A percentile compares a stretch with the other conserved stretches of the same genome.
These are phyloP conservation scores for Cladophialophora psammophila DNA, from an alignment of 2,329 filamentous ascomycete species.

Conservation along the genomic window DNA sequence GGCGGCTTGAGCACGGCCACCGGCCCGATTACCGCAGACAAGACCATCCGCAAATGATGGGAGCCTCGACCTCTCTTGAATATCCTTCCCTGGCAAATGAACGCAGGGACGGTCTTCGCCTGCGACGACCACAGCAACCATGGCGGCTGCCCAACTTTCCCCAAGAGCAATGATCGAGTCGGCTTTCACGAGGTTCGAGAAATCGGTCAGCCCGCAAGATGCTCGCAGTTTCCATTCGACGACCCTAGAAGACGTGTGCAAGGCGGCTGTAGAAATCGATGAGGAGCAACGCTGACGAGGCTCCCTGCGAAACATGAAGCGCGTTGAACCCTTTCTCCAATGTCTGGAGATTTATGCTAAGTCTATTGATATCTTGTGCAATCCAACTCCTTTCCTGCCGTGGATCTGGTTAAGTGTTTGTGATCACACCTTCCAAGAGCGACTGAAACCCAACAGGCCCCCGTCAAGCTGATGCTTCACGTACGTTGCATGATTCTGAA, in stretches of 20 bases:
- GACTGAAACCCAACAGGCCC: slow-evolving; percentile 42
- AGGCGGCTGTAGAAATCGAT: slow-evolving; percentile 51
- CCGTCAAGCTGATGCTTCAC: slow-evolving; percentile 50
- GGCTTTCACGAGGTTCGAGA: neutral
- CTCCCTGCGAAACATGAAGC: slow-evolving; percentile 54
- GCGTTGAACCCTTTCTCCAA: slow-evolving; percentile 53
- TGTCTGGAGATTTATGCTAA: slow-evolving; percentile 54
- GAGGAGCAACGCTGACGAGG: slow-evolving; percentile 48
- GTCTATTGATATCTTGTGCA: slow-evolving; percentile 54
- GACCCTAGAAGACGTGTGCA: slow-evolving; percentile 49
- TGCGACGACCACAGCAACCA: neutral
- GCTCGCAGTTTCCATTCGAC: slow-evolving; percentile 43
- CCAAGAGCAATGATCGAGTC: neutral
- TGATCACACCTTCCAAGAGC: neutral
- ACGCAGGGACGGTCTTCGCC: too few relatives aligned
- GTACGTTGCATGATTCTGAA: slow-evolving; percentile 7
- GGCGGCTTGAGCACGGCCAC: too few relatives aligned
- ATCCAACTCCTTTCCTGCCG: slow-evolving; percentile 56
- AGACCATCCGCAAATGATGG: too few relatives aligned
- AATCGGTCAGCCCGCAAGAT: slow-evolving; percentile 18
- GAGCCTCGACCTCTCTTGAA: too few relatives aligned
- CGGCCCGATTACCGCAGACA: too few relatives aligned
- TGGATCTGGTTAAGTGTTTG: slow-evolving; percentile 53
- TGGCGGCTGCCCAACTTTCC: neutral
- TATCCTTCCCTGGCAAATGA: neutral